phyloP scores from a whole-genome alignment of 345 rosid species.

The Lumnitzera littorea region DNA sequence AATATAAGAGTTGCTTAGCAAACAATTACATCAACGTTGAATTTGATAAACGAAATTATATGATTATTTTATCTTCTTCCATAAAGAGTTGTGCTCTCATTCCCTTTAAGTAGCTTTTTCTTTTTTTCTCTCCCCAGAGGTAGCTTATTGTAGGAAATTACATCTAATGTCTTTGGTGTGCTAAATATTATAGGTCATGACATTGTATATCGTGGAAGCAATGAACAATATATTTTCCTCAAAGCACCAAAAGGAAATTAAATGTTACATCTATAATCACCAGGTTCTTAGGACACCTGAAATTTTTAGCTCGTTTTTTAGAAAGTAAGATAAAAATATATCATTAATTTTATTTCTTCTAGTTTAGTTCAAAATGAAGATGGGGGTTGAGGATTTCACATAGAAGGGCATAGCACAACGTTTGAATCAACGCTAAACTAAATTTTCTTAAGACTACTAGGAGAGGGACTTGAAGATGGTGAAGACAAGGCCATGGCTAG shows the following conservation, averaged over 20 bases:
- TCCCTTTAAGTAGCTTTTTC: too few relatives aligned
- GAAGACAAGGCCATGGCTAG: constrained; percentile 27
- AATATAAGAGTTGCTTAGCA: too few relatives aligned
- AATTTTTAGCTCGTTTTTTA: too few relatives aligned
- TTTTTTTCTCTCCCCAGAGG: too few relatives aligned
- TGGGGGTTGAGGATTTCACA: constrained; percentile 65
- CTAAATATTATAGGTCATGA: constrained; percentile 32
- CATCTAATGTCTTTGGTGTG: too few relatives aligned
- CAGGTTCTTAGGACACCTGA: too few relatives aligned
- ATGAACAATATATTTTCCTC: constrained; percentile 31
- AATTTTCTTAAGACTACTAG: constrained; percentile 48
- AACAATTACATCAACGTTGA: too few relatives aligned
- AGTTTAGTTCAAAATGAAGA: constrained; percentile 45
- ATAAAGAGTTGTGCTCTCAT: too few relatives aligned
- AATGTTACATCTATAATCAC: constrained; percentile 53
- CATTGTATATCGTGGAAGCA: constrained; percentile 39
- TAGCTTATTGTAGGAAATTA: too few relatives aligned
- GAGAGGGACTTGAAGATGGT: constrained; percentile 42
- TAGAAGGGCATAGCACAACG: constrained; percentile 60
- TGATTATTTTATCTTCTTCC: too few relatives aligned
- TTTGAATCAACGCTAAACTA: constrained; percentile 49
- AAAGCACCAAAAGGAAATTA: constrained; percentile 49
- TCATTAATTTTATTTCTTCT: neutral
- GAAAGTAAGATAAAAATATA: too few relatives aligned
- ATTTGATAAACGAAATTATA: too few relatives aligned